Percentiles rank a stretch among this genome's conserved stretches.
Conservation (phyloP, 192 early-diverging fungal genomes). For the Rhizophlyctis rosea region DNA sequence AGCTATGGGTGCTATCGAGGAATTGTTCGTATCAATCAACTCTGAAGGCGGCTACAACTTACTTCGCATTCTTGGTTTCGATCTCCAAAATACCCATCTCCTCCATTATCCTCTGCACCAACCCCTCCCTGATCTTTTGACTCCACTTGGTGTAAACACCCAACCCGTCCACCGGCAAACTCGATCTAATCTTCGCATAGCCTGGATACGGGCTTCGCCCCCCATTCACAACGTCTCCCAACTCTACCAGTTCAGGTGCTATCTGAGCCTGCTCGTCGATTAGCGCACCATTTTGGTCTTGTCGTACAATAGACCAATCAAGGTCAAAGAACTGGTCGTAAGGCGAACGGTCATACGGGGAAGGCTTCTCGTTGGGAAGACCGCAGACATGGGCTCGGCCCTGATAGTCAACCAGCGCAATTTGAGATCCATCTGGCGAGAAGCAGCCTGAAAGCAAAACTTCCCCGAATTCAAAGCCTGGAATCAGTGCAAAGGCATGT, state of each 20-base stretch:
- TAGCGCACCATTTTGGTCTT: constrained; percentile 63
- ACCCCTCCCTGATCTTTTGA: too few relatives aligned
- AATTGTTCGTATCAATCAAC: too few relatives aligned
- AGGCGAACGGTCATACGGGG: constrained; percentile 40
- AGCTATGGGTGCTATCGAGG: too few relatives aligned
- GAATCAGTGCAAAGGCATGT: background rate
- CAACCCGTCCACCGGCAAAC: constrained; percentile 10
- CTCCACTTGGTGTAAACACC: too few relatives aligned
- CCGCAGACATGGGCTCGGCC: constrained; percentile 73
- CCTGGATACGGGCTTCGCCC: constrained; percentile 14
- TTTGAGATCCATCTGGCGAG: constrained; percentile 68
- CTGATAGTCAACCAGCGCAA: constrained; percentile 68
- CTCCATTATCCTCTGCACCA: too few relatives aligned
- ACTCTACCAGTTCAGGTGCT: constrained; percentile 23
- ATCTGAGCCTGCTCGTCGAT: constrained; percentile 71
- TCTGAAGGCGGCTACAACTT: too few relatives aligned
- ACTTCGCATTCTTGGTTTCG: too few relatives aligned
- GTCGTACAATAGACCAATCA: constrained; percentile 69
- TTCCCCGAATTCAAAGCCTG: constrained; percentile 17
- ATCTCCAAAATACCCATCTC: too few relatives aligned
- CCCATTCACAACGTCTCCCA: constrained; percentile 7
- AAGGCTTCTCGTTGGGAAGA: constrained; percentile 49
- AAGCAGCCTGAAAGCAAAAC: constrained; percentile 70
- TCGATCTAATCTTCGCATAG: constrained; percentile 1
- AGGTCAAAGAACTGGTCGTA: constrained; percentile 74